Evolutionary conservation across 2,329 filamentous ascomycete genomes (phyloP), one percentile per base, ranked within the genome.

Genomic region (Ophiocordyceps unilateralis): DNA sequence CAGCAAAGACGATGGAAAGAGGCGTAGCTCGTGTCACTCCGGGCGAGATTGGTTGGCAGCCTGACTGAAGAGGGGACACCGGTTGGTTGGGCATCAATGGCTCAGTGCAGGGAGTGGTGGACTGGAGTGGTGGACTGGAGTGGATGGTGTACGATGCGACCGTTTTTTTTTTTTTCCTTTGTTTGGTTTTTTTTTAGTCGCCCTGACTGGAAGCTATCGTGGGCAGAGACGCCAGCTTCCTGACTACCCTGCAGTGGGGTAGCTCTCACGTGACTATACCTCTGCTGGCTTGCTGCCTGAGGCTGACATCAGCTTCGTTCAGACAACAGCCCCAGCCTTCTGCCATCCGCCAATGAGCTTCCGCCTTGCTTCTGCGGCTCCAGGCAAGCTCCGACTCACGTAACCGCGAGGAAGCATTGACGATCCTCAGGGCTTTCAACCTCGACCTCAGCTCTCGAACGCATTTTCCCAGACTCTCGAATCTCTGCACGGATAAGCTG

Each of bases 311-410:
- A 48, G 28, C 40, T 22, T 15, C 6, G 17, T 24, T 49, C 49
- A 61, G 53, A 50, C 53, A 55, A 44, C 54, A 49, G 52, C 5
- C 48, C 50, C 56, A 60, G 57, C 59, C 57, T 59, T 55, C 49
- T 26, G 26, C 38, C 51, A 48, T 48, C 51, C 17, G 7, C 44
- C 44, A 46, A 46, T 46, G 51, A 59, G 53, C 53, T 58, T 50
- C 49, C 50, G 48, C 49, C 52, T 50, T 51, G 51, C 54, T 48
- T 48, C 48, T 41, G 49, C 53, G 42, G 45, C 57, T 66, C 63
- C 52, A 67, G 64, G 64, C 64, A 67, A 67, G 64, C 64, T 66
- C 51, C 56, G 58, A 61, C 63, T 63, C 61, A 67, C 64, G 64
- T 63, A 62, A 67, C 64, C 19, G 63, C 64, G 24, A 26, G 2